These are phyloP conservation scores for Axilococcus clingmanii DNA, from an alignment of 139 green algal species.

Conservation along the genomic window DNA sequence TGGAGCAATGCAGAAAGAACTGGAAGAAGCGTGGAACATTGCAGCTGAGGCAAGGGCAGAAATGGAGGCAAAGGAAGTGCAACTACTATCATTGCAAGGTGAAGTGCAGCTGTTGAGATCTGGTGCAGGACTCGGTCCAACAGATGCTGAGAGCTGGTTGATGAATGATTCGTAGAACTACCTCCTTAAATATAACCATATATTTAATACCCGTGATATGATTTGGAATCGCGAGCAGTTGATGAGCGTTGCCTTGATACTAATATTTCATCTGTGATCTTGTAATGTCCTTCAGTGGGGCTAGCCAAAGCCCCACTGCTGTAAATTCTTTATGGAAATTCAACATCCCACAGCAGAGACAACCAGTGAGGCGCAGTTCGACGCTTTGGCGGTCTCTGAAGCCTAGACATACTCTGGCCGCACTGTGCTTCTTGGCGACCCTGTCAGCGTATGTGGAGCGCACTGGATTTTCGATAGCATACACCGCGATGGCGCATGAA, in stretches of 20 bases:
- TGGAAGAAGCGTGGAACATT: background rate
- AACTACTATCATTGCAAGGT: no score
- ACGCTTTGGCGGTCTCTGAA: conserved; percentile 17
- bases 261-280: no score
- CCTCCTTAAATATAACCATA: no score
- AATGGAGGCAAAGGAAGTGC: conserved; percentile 6
- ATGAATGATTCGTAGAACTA: no score
- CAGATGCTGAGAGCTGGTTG: no score
- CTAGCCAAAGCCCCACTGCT: no score
- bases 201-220: no score
- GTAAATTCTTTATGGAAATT: background rate
- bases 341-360: background rate
- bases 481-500: conserved; percentile 71
- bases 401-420: conserved; percentile 50
- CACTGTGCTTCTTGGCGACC: conserved; percentile 76
- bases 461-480: conserved; percentile 92
- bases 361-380: background rate
- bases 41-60: conserved; percentile 3
- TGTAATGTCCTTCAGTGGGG: no score
- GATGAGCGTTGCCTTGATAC: no score
- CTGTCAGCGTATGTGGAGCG: conserved; percentile 87
- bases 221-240: no score
- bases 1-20: background rate
- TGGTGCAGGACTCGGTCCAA: no score
- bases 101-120: no score